Percentiles rank a stretch among this genome's conserved stretches.
phyloP scores from a whole-genome alignment of 352 stramenopile genomes.

The Phytopythium oedochilum region DNA sequence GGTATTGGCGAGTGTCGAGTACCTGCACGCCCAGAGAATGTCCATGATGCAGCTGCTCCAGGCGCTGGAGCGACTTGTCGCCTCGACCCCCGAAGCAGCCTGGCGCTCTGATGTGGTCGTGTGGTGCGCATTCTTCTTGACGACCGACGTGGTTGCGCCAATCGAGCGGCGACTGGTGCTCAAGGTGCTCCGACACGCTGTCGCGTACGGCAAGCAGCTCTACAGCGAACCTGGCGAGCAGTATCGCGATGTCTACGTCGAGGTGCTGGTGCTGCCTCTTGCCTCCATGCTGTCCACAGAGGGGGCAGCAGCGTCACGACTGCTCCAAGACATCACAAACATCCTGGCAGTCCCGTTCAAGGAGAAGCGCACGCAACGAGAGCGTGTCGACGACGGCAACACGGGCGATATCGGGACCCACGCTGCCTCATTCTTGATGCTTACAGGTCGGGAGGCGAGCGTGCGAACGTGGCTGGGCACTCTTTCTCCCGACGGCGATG shows the following conservation, averaged over 20 bases:
- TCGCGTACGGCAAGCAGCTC: slow-evolving; percentile 18
- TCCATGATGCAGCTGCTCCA: slow-evolving; percentile 43
- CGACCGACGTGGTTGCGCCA: slow-evolving; percentile 14
- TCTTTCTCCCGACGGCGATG: slow-evolving; percentile 20
- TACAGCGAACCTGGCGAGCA: neutral
- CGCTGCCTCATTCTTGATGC: slow-evolving; percentile 20
- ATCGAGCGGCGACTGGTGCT: slow-evolving; percentile 46
- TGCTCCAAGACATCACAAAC: slow-evolving; percentile 37
- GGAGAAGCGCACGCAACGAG: neutral
- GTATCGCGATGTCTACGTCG: slow-evolving; percentile 39
- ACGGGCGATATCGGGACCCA: slow-evolving; percentile 23
- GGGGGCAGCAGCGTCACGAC: slow-evolving; percentile 12
- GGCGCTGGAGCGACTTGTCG: slow-evolving; percentile 27
- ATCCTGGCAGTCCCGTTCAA: slow-evolving; percentile 21
- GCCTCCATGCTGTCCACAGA: slow-evolving; percentile 37
- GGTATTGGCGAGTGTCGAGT: slow-evolving; percentile 15
- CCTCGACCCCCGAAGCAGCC: slow-evolving; percentile 15
- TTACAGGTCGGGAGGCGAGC: slow-evolving; percentile 16
- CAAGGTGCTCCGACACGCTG: slow-evolving; percentile 15
- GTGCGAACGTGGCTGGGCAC: slow-evolving; percentile 30
- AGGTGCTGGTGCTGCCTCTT: slow-evolving; percentile 53
- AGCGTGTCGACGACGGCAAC: slow-evolving; percentile 5
- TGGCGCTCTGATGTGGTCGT: slow-evolving; percentile 35
- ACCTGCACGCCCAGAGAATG: slow-evolving; percentile 23
- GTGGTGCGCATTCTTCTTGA: slow-evolving; percentile 32